phyloP scores from a whole-genome alignment of 129 eudicot species.

The Artemisia tridentata region DNA sequence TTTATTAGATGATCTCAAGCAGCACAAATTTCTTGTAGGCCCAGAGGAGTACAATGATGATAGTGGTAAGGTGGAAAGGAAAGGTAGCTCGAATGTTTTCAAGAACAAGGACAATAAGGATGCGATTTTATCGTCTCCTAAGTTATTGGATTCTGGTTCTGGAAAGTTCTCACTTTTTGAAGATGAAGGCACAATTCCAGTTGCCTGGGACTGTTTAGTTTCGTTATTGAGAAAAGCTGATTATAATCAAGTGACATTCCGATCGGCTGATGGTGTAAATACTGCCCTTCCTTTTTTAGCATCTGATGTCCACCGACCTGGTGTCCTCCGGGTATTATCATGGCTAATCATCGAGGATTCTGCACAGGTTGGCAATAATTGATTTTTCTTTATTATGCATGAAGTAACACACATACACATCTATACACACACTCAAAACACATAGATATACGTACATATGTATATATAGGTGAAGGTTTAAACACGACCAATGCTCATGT shows the following conservation, averaged over 20 bases:
- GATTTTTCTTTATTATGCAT: slow-evolving; percentile 15
- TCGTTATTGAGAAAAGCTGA: slow-evolving; percentile 90
- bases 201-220: slow-evolving; percentile 93
- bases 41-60: slow-evolving; percentile 48
- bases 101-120: slow-evolving; percentile 81
- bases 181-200: slow-evolving; percentile 57
- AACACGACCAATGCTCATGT: no score
- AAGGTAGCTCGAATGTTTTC: slow-evolving; percentile 64
- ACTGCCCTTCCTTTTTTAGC: slow-evolving; percentile 72
- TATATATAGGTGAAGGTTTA: no score
- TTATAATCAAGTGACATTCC: slow-evolving; percentile 78
- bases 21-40: slow-evolving; percentile 65
- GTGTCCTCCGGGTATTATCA: slow-evolving; percentile 88
- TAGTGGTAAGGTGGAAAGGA: slow-evolving; percentile 49
- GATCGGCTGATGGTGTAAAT: slow-evolving; percentile 73
- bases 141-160: slow-evolving; percentile 67
- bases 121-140: slow-evolving; percentile 81
- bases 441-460: background rate
- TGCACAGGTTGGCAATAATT: slow-evolving; percentile 54
- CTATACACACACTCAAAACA: background rate
- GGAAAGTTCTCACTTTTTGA: slow-evolving; percentile 80
- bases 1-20: slow-evolving; percentile 86
- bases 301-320: slow-evolving; percentile 82
- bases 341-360: slow-evolving; percentile 86
- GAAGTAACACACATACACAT: background rate